Base-by-base conservation (phyloP, 2,329 filamentous ascomycete species). In the Neonectria magnoliae region DNA sequence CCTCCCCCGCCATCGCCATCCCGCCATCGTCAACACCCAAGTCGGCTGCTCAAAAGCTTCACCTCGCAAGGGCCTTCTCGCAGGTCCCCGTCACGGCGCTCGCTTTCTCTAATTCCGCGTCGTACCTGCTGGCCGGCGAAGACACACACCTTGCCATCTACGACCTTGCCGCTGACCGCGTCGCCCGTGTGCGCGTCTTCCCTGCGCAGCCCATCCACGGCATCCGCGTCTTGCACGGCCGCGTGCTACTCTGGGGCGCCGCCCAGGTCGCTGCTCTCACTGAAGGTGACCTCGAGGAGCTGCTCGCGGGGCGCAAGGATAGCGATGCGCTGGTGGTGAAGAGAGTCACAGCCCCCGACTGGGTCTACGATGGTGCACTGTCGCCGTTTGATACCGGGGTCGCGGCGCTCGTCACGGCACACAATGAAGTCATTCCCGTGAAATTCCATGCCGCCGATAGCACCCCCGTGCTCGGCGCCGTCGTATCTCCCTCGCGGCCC, bases 331-430 rank as follows among this genome's bases (percentile, higher is more conserved):
- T 74, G 33, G 57, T 56, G 20, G 60, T 75, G 25, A 71, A 67
- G 7, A 85, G 85, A 70, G 80, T 81, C 25, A 77, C 76, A 3
- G 86, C 87, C 2, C 83, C 87, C 5, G 93, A 97, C 78, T 96
- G 93, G 93, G 89, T 97, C 67, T 86, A 95, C 71, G 88, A 93
- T 76, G 90, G 85, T 38, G 80, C 82, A 36, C 78, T 90, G 60
- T 86, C 85, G 52, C 82, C 86, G 5, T 75, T 76, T 45, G 73
- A 79, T 29, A 64, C 71, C 2, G 73, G 75, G 29, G 76, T 79
- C 11, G 88, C 87, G 16, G 88, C 88, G 16, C 78, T 96, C 11
- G 83, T 97, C 16, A 97, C 94, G 2, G 93, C 95, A 1, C 94
- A 98, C 78, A 98, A 98, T 82, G 90, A 93, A 54, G 83, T 97